Base-by-base conservation (phyloP, 2,329 filamentous ascomycete genomes). In the Colletotrichum abscissum region DNA sequence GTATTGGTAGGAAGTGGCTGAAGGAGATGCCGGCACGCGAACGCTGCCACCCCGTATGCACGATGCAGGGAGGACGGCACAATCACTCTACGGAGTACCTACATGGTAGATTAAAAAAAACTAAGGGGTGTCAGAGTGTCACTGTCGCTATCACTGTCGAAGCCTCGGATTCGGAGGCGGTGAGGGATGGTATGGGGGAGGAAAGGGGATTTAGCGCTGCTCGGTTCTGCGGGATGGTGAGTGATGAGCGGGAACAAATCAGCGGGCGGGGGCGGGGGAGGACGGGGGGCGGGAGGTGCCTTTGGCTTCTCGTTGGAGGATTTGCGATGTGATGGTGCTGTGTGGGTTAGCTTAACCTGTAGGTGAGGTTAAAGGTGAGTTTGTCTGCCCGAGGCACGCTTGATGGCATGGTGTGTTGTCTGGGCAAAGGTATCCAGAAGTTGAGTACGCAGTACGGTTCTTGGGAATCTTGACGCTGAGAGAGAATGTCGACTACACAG, bases 221-320 rank as follows among this genome's bases (percentile, higher is more conserved):
- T 65, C 55, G 59, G 70, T 55, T 65, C 66, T 70, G 70, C 67
- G 55, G 59, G 66, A 64, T 42, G 42, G 30, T 19, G 38, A 42
- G 42, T 42, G 60, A 73, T 28, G 30, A 49, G 59, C 54, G 66
- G 70, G 59, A 70, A 22, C 66, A 56, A 73, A 70, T 73, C 59
- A 70, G 24, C 42, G 42, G 42, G 22, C n/a, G 38, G 65, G 42
- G 35, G 69, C 58, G 64, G 59, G 46, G 57, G 57, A 57, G 33
- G 58, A 68, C 24, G 65, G 49, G 58, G 58, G 65, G 54, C 63
- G 58, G 22, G 58, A 49, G 30, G 69, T 49, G 16, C 16, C 42
- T n/a, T 49, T 49, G 19, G 7, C 16, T 49, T 49, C 42, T n/a
- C 16, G 42, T 49, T 49, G 42, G 42, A 49, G 42, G 42, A 49